Percentiles rank a stretch among this genome's conserved stretches.
phyloP scores from a whole-genome alignment of 345 rosid species.

The Durio zibethinus region DNA sequence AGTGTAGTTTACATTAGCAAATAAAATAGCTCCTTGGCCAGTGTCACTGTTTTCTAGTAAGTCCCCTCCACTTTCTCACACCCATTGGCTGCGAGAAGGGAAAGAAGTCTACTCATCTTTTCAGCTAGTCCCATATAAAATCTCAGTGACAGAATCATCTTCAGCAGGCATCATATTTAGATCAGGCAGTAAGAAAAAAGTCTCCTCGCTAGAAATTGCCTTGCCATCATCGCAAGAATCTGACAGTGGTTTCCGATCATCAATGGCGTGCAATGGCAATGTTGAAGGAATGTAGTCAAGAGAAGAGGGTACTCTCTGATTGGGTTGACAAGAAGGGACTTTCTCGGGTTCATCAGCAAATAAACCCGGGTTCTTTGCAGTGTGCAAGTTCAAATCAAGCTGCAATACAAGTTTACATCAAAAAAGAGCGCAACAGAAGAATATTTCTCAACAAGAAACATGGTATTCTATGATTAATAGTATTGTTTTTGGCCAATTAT shows the following conservation, averaged over 20 bases:
- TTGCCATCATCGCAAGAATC: slow-evolving; percentile 28
- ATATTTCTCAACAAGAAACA: no score
- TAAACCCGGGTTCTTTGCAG: slow-evolving; percentile 8
- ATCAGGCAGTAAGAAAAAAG: slow-evolving; percentile 58
- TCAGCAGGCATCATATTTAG: slow-evolving; percentile 62
- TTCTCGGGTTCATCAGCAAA: slow-evolving; percentile 15
- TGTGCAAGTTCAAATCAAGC: slow-evolving; percentile 47
- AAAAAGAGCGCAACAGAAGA: no score
- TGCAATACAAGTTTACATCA: slow-evolving; percentile 22
- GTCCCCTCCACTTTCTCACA: not conserved
- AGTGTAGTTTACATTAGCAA: not conserved
- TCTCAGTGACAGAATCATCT: slow-evolving; percentile 40
- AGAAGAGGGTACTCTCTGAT: slow-evolving; percentile 17
- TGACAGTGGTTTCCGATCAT: slow-evolving; percentile 11
- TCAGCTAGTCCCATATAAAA: slow-evolving; percentile 37
- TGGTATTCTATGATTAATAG: not conserved
- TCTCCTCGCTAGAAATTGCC: slow-evolving; percentile 2
- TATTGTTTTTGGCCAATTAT: not conserved
- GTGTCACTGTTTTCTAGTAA: not conserved
- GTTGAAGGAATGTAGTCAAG: slow-evolving; percentile 5
- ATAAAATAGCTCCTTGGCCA: not conserved
- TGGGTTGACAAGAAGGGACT: not conserved
- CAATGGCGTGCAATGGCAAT: not conserved
- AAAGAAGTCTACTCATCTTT: not conserved
- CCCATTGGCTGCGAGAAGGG: slow-evolving; percentile 2